Evolutionary conservation across 225 moss, liverwort and hornwort species (phyloP).

Genomic region (Pseudisothecium myosuroides): DNA sequence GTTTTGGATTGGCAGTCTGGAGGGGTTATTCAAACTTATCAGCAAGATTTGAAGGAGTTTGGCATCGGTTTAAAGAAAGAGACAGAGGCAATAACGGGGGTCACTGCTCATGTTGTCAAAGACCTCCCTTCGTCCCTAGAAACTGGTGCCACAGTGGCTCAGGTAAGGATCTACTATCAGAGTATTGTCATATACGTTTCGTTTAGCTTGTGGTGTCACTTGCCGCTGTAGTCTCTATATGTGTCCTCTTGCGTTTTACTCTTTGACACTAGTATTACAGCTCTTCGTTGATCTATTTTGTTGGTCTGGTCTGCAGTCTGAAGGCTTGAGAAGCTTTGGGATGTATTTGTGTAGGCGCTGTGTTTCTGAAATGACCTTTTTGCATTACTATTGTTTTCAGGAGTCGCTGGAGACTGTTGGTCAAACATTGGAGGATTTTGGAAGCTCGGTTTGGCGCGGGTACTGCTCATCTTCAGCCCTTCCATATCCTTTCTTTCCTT

Average conservation of each 20-base stretch:
- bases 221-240: background rate
- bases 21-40: slow-evolving; percentile 89
- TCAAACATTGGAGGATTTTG: slow-evolving; percentile 87
- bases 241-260: background rate
- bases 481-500: background rate
- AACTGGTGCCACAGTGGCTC: slow-evolving; percentile 77
- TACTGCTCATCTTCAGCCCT: background rate
- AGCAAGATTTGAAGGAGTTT: slow-evolving; percentile 89
- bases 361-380: background rate
- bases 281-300: background rate
- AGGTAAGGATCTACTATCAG: slow-evolving; percentile 5
- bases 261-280: background rate
- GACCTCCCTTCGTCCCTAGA: slow-evolving; percentile 75
- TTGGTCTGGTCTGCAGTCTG: background rate
- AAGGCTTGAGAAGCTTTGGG: background rate
- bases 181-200: background rate
- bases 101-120: slow-evolving; percentile 84
- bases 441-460: slow-evolving; percentile 92
- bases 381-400: slow-evolving; percentile 7
- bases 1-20: slow-evolving; percentile 40
- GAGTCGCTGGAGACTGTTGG: slow-evolving; percentile 97
- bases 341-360: background rate
- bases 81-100: slow-evolving; percentile 59
- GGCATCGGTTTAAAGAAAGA: slow-evolving; percentile 88
- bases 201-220: background rate